phyloP scores from a whole-genome alignment of 2,329 filamentous ascomycete genomes.

The Pseudopyrenochaeta lycopersici region DNA sequence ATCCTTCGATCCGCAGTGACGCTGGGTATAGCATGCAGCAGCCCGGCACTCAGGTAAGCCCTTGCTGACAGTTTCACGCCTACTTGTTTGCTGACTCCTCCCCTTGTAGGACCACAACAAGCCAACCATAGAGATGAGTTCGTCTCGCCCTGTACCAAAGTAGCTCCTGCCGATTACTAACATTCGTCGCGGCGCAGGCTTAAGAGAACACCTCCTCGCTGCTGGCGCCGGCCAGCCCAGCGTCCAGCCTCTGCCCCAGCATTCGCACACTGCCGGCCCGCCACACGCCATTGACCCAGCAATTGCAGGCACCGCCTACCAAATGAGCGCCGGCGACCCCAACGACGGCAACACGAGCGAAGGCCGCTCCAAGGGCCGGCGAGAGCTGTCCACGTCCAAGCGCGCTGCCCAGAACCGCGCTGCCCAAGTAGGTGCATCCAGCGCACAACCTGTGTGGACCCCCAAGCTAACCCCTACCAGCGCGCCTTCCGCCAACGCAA shows the following conservation, averaged over 20 bases:
- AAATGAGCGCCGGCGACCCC: conserved; percentile 58
- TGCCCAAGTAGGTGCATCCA: conserved; percentile 75
- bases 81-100: conserved; percentile 39
- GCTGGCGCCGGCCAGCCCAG: conserved; percentile 56
- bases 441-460: conserved; percentile 29
- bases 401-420: conserved; percentile 95
- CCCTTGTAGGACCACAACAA: conserved; percentile 42
- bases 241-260: conserved; percentile 45
- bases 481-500: conserved; percentile 97
- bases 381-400: conserved; percentile 94
- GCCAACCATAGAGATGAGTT: conserved; percentile 55
- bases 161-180: conserved; percentile 42
- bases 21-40: conserved; percentile 47
- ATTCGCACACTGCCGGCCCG: conserved; percentile 52
- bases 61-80: conserved; percentile 25
- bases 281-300: conserved; percentile 67
- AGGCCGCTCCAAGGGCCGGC: conserved; percentile 71
- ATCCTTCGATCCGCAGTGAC: conserved; percentile 45
- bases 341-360: conserved; percentile 55
- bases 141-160: conserved; percentile 29
- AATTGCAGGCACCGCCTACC: conserved; percentile 61
- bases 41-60: conserved; percentile 64
- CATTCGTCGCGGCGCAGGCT: conserved; percentile 55
- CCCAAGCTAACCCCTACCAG: too few relatives aligned
- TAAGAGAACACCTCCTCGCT: conserved; percentile 70